These are phyloP conservation scores for Aureobasidium pullulans DNA, from an alignment of 2,329 filamentous ascomycete genomes.

Conservation along the genomic window DNA sequence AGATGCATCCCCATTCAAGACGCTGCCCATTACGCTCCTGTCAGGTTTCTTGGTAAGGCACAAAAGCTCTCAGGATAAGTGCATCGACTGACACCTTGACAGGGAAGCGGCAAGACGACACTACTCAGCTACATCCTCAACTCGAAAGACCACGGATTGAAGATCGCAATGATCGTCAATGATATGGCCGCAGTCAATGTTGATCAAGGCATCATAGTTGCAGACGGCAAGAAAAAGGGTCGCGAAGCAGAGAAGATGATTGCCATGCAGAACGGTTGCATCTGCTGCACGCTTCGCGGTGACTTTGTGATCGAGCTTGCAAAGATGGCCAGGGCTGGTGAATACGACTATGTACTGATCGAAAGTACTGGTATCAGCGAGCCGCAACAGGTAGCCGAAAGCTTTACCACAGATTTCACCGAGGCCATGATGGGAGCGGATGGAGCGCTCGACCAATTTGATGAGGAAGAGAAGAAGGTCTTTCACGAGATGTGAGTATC, in stretches of 20 bases:
- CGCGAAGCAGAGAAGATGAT: constrained; percentile 28
- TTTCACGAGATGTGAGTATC: constrained; percentile 39
- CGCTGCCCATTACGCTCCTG: constrained; percentile 52
- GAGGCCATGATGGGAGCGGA: constrained; percentile 23
- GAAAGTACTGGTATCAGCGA: constrained; percentile 67
- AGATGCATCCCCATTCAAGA: constrained; percentile 19
- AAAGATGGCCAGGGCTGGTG: constrained; percentile 52
- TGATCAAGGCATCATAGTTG: constrained; percentile 25
- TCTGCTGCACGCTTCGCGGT: constrained; percentile 67
- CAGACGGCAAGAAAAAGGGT: constrained; percentile 21
- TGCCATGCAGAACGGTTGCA: constrained; percentile 49
- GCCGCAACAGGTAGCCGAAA: constrained; percentile 67
- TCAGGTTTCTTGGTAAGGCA: constrained; percentile 50
- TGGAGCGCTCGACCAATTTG: constrained; percentile 30
- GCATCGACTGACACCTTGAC: not conserved
- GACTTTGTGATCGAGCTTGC: constrained; percentile 65
- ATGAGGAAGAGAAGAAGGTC: constrained; percentile 38
- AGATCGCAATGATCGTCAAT: constrained; percentile 66
- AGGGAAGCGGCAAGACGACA: constrained; percentile 66
- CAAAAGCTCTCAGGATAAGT: not conserved
- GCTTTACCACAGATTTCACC: constrained; percentile 53
- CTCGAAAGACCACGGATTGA: constrained; percentile 55
- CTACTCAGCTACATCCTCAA: constrained; percentile 61
- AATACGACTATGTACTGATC: constrained; percentile 65
- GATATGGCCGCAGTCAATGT: constrained; percentile 47